Base-by-base conservation (phyloP, 345 rosid species). In the Hibiscus mutabilis region DNA sequence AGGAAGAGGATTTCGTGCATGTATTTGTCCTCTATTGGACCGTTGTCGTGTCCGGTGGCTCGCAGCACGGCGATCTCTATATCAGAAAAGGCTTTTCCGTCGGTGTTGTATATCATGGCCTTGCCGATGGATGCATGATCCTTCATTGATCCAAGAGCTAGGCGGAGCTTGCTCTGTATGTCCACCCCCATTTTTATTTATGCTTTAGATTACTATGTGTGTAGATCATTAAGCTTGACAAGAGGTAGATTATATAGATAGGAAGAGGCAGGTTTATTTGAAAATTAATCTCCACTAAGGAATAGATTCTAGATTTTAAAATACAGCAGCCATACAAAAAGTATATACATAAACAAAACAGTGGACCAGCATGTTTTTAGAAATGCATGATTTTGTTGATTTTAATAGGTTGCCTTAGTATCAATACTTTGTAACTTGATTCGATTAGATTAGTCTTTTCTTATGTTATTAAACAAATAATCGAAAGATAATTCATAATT, bases 1-100 rank as follows among this genome's bases (percentile, higher is more conserved):
- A 88, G 81, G 82, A 89, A 92, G 73, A 92, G 92, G 82, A 92
- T 92, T 83, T 88, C 89, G 71, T 86, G 96, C 88, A 87, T 81
- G 79, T 86, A 75, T 74, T 85, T 80, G 86, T 89, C 96, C 37
- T 87, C 87, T 24, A 88, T 78, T 71, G 90, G 90, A 60, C 74
- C 74, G 61, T 77, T 55, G 69, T 87, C 86, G 63, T 92, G 96
- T 61, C 85, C 79, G 2, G 97, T 89, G 31, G 97, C 97, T 12
- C 97, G 88, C 29, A 92, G 78, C 57, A 92, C 89, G 0, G 97
- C 89, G 19, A 88, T 83, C 75, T 92, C 89, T 66, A 89, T 88
- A 44, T 84, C 84, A 44, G 85, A 82, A 78, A 88, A 80, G 10
- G 82, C 74, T 77, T 81, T 85, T 14, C 83, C 83, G 37, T 79